Evolutionary conservation across 257 asterid genomes (phyloP).

Genomic region (Schizonepeta tenuifolia): DNA sequence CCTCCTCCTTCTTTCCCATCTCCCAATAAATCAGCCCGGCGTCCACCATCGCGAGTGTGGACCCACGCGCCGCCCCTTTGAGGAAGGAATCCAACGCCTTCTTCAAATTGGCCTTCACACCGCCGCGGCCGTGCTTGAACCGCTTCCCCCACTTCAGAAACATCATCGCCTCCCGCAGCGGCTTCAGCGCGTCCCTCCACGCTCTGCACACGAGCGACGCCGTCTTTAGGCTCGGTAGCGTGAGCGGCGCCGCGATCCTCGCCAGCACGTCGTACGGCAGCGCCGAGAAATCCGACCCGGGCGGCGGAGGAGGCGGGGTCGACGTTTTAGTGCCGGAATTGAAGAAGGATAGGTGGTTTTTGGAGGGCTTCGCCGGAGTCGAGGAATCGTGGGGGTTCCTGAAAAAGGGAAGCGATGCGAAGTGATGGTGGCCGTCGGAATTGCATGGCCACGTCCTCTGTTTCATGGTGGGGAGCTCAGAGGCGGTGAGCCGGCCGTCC

Average conservation of each 20-base stretch:
- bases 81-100: constrained; percentile 77
- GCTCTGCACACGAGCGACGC: constrained; percentile 82
- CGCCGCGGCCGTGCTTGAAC: constrained; percentile 86
- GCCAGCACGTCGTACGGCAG: constrained; percentile 73
- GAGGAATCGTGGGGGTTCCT: constrained; percentile 34
- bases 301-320: constrained; percentile 16
- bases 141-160: constrained; percentile 74
- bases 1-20: constrained; percentile 69
- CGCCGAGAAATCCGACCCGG: constrained; percentile 51
- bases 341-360: constrained; percentile 30
- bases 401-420: constrained; percentile 50
- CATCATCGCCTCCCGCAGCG: constrained; percentile 80
- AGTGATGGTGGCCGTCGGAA: constrained; percentile 50
- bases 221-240: constrained; percentile 56
- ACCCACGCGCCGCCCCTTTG: constrained; percentile 92
- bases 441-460: constrained; percentile 68
- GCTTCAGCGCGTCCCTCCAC: constrained; percentile 92
- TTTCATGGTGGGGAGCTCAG: constrained; percentile 36
- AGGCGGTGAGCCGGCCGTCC: background rate
- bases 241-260: constrained; percentile 66
- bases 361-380: constrained; percentile 28
- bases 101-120: constrained; percentile 49
- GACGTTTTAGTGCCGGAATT: constrained; percentile 28
- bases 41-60: constrained; percentile 91
- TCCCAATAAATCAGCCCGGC: constrained; percentile 86